phyloP scores from a whole-genome alignment of 306 rosid species.

The Oemleria cerasiformis region DNA sequence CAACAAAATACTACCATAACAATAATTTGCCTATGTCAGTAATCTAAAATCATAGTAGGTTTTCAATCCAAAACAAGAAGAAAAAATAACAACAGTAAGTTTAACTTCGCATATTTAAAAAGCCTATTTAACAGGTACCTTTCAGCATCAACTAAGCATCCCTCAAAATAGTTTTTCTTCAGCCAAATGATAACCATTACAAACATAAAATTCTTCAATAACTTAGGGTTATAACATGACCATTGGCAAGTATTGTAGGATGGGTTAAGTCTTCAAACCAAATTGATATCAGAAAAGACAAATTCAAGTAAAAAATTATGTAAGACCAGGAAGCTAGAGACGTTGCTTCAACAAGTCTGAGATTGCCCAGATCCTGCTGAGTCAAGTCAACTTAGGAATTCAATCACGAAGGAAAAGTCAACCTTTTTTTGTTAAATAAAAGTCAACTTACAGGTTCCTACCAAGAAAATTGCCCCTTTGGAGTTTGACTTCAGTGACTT shows the following conservation, averaged over 20 bases:
- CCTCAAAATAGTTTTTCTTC: constrained; percentile 12
- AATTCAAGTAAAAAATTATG: not conserved
- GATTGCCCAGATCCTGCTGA: constrained; percentile 14
- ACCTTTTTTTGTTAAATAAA: not conserved
- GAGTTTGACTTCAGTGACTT: not conserved
- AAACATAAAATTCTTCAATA: not conserved
- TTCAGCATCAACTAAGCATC: constrained; percentile 5
- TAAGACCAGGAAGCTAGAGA: constrained; percentile 7
- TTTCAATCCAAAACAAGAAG: no score
- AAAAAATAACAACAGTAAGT: not conserved
- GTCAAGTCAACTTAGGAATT: constrained; percentile 30
- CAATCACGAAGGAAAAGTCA: not conserved
- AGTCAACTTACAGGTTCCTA: constrained; percentile 5
- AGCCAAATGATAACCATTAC: not conserved
- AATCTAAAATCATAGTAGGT: not conserved
- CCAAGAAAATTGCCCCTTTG: not conserved
- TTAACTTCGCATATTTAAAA: not conserved
- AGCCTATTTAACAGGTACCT: not conserved
- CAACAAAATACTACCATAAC: not conserved
- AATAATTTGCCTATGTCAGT: not conserved
- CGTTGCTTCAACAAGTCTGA: not conserved
- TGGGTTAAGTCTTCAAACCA: not conserved
- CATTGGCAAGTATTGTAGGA: not conserved
- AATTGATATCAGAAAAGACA: not conserved
- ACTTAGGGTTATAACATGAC: not conserved